Base-by-base conservation (phyloP, 805 yeast species). In the Metahyphopichia silvanorum region DNA sequence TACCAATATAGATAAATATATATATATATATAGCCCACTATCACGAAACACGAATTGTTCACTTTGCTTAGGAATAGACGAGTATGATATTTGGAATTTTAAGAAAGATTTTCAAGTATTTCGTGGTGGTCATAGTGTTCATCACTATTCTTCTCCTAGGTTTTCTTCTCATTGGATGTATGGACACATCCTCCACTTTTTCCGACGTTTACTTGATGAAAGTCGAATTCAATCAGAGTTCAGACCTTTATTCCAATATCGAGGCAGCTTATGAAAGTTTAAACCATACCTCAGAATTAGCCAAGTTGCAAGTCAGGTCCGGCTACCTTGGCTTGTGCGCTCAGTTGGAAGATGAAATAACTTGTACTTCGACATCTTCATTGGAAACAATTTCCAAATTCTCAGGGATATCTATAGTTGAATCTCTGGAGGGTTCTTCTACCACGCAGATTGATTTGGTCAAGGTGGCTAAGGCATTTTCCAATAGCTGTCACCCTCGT, bases 301-400 rank as follows among this genome's bases (percentile, higher is more conserved):
- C 69, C 9, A 47, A 55, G 3, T 59, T 79, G 51, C 40, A 55
- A 4, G 68, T 81, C 3, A 62, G 61, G 26, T 68, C 77, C 7
- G 82, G 82, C 6, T 79, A 77, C 43, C 43, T 76, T 43, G 78
- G 80, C 1, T 54, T 78, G 16, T 82, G 88, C 49, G 53, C 78
- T 4, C 63, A 63, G 5, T 38, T 59, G 1, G 47, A 51, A 17
- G 56, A 55, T 11, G 37, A 46, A 3, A 35, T 51, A 13, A 51
- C 63, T 5, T 76, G 80, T 46, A 39, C 68, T 3, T 42, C 66
- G 1, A 57, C 53, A 31, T 35, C 43, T 4, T 51, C 60, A 29
- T 21, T 58, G 5, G 42, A 51, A 1, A 36, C 44, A 3, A 45
- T 64, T 18, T 36, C 44, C 1, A 33, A 41, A 2, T 36, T 49